Conservation (phyloP, 2,329 filamentous ascomycete genomes). For the Fusarium neocosmosporiellum region DNA sequence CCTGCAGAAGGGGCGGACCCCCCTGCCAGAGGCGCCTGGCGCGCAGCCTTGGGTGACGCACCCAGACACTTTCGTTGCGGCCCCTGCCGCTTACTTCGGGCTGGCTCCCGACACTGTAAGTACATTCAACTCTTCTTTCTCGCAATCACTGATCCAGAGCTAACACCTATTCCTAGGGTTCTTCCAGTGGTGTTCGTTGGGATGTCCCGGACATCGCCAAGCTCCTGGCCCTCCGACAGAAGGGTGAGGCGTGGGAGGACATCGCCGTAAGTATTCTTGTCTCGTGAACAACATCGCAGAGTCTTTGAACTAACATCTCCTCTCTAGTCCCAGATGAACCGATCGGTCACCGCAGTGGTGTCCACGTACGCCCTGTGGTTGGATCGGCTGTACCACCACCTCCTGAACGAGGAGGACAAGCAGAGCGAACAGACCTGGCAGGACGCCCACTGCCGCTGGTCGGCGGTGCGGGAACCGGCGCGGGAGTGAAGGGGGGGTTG, state of each 20-base stretch:
- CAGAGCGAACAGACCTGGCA: background rate
- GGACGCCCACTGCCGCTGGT: background rate
- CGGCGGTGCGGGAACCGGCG: background rate
- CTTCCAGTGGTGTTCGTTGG: background rate
- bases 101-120: background rate
- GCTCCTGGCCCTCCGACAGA: background rate
- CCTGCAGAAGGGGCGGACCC: constrained; percentile 1
- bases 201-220: background rate
- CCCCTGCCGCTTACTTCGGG: background rate
- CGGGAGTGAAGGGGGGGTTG: background rate
- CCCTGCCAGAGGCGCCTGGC: constrained; percentile 6
- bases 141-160: background rate
- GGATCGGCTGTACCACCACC: background rate
- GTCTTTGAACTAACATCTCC: background rate
- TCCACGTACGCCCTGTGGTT: background rate
- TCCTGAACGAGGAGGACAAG: background rate
- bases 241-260: background rate
- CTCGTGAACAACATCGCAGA: background rate
- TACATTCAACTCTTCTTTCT: background rate
- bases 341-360: background rate
- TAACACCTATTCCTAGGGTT: background rate
- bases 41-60: background rate
- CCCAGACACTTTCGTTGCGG: background rate
- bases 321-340: background rate
- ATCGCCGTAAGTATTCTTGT: background rate